Base-by-base conservation (phyloP, 1,139 yeast species). In the Suhomyces choctaworum region DNA sequence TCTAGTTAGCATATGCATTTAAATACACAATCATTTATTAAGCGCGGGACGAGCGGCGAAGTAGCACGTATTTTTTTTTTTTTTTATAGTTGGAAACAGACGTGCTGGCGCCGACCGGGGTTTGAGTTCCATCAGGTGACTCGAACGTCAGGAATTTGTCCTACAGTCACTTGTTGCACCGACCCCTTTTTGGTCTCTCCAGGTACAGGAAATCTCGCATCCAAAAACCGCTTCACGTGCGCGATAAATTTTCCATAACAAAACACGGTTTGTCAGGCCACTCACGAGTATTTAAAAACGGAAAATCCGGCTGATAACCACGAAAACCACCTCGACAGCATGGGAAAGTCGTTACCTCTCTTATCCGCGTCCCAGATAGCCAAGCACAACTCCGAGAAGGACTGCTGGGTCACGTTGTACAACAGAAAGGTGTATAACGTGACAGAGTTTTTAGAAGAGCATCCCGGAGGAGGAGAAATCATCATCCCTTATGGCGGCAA, bases 391-490 rank as follows among this genome's bases (percentile, higher is more conserved):
- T 60, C 69, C 7, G 59, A 58, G 16, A 56, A 62, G 17, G 82
- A 83, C 46, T 80, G 87, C 47, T 85, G 95, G 86, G 95, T 90
- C 32, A 77, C 95, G 2, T 64, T 89, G 16, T 66, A 82, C 60
- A 50, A 62, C 42, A 72, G 96, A 52, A 87, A 86, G 52, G 80
- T 92, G 26, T 90, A 89, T 56, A 79, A 92, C 56, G 89, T 90
- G 31, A 82, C 92, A 0, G 73, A 64, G 6, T 92, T 89, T 50
- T 54, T 89, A 28, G 82, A 80, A 24, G 90, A 84, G 49, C 96
- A 89, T 58, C 96, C 97, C 0, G 96, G 86, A 37, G 97, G 96
- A 11, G 79, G 76, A 4, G 90, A 87, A 37, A 56, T 85, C 26
- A 76, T 92, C 40, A 51, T 74, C 37, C 90, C 87, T 4, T 78